Evolutionary conservation across 179 eudicot species (phyloP).

Genomic region (Corrigiola litoralis): DNA sequence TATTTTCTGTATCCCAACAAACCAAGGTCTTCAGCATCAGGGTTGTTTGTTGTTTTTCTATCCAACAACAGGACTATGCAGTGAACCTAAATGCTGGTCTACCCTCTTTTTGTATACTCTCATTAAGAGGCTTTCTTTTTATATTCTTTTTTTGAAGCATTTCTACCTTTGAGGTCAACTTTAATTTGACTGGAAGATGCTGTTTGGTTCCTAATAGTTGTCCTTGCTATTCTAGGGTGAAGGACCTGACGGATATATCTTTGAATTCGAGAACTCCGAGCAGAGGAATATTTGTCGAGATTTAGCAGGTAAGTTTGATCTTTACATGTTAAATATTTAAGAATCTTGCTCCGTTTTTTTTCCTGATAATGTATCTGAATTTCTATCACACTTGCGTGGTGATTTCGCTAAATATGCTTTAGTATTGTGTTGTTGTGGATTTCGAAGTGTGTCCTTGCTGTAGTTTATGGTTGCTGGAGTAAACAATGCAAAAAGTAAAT

Average conservation of each 20-base stretch:
- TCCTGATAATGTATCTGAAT: too few species aligned
- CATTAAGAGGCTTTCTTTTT: neutral
- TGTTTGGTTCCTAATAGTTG: conserved; percentile 1
- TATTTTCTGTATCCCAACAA: conserved; percentile 6
- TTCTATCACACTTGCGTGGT: too few species aligned
- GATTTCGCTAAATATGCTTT: too few species aligned
- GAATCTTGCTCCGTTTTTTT: neutral
- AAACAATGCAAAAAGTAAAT: too few species aligned
- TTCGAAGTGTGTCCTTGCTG: too few species aligned
- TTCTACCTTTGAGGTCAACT: neutral
- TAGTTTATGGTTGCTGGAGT: too few species aligned
- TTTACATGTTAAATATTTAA: neutral
- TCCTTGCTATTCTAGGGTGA: conserved; percentile 37
- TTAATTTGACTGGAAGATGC: neutral
- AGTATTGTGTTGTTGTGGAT: too few species aligned
- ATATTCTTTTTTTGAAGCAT: neutral
- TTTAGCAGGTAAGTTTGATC: conserved; percentile 60
- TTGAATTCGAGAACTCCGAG: conserved; percentile 71
- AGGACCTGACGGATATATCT: conserved; percentile 47
- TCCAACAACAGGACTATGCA: neutral
- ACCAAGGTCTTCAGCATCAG: neutral
- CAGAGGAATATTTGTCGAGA: conserved; percentile 77
- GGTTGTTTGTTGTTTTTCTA: neutral
- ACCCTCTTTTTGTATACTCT: neutral
- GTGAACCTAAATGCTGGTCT: neutral